A percentile compares a stretch with the other conserved stretches of the same genome.
Conservation (phyloP, 768 basidiomycete species). For the Agrocybe chaxingu region DNA sequence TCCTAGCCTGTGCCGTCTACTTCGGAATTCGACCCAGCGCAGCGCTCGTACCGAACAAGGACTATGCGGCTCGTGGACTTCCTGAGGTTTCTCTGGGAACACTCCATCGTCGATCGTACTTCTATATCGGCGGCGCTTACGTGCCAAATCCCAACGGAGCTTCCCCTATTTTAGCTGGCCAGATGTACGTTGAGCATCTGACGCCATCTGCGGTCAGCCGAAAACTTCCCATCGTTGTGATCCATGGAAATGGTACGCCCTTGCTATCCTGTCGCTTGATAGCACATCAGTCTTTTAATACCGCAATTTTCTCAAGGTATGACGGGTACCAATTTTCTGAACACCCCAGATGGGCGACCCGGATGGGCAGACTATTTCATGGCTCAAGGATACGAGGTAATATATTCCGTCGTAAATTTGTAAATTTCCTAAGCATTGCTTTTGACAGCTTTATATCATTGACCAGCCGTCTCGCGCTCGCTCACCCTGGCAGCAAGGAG, state of each 20-base stretch:
- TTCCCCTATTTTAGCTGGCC: constrained; percentile 36
- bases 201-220: constrained; percentile 36
- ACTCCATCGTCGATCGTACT: constrained; percentile 43
- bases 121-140: constrained; percentile 47
- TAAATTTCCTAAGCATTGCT: background rate
- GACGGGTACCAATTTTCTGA: constrained; percentile 51
- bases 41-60: no score
- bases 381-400: constrained; percentile 47
- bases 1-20: no score
- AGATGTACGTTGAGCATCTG: constrained; percentile 53
- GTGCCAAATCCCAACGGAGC: constrained; percentile 22
- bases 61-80: no score
- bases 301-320: constrained; percentile 26
- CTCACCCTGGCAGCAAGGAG: constrained; percentile 37
- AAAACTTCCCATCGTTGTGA: constrained; percentile 40
- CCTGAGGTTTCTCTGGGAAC: no score
- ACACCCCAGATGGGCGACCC: constrained; percentile 49
- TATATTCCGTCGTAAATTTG: constrained; percentile 2
- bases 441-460: constrained; percentile 36
- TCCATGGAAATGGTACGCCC: constrained; percentile 41
- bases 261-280: background rate
- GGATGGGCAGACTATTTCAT: constrained; percentile 61
- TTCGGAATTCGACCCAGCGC: no score
- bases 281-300: background rate
- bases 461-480: constrained; percentile 46